These are phyloP conservation scores for Fraxinus anomala DNA, from an alignment of 257 asterid species.

Conservation along the genomic window DNA sequence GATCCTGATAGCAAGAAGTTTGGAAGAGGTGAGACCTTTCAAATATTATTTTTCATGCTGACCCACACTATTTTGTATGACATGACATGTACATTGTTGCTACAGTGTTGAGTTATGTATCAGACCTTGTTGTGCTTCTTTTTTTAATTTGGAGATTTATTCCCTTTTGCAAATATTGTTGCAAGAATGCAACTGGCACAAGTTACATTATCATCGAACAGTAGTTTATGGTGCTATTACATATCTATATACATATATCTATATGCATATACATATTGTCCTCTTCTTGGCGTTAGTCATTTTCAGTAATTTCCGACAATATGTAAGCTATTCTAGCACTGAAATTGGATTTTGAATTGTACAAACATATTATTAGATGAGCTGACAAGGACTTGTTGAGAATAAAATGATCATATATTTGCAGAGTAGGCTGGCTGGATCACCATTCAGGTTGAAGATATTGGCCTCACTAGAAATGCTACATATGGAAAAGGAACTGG, in stretches of 20 bases:
- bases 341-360: not conserved
- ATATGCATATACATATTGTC: not conserved
- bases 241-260: not conserved
- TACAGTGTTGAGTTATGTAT: not conserved
- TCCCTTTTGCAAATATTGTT: not conserved
- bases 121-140: not conserved
- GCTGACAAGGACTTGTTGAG: not conserved
- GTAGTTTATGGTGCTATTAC: not conserved
- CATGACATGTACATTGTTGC: not conserved
- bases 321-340: not conserved
- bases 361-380: not conserved
- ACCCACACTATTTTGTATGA: not conserved
- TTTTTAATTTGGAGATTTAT: constrained; percentile 6
- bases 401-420: constrained; percentile 5
- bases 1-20: constrained; percentile 36
- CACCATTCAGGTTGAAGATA: not conserved
- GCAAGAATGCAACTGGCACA: not conserved
- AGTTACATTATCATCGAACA: not conserved
- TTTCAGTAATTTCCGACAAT: not conserved
- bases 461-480: not conserved
- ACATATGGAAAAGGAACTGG: not conserved
- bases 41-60: constrained; percentile 1
- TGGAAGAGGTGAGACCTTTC: constrained; percentile 38
- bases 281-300: constrained; percentile 3
- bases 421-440: not conserved